Evolutionary conservation across 257 asterid genomes (phyloP), one percentile per base, ranked within the genome.

Genomic region (Voacanga thouarsii): DNA sequence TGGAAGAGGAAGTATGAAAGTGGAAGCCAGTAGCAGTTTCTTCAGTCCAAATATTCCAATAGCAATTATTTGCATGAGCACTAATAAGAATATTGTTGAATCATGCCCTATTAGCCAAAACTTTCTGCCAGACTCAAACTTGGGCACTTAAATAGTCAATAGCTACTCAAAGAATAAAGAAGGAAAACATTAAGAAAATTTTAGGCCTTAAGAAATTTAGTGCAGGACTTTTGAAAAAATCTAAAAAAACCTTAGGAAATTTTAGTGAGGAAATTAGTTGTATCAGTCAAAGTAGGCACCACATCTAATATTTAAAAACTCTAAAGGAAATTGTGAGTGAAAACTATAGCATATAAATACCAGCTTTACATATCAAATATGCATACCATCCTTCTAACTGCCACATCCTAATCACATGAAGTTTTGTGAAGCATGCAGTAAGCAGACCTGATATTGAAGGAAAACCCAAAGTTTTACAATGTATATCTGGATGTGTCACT

Each of bases 31-130:
- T 10, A 97, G 93, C 77, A 92, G 83, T 68, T 89, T 87, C 95
- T 93, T 96, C 85, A 90, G 77, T 81, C 98, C 97, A 75, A 96
- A 96, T 83, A 96, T 89, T 80, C 99, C 99, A 81, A 96, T 79
- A 63, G 99, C 97, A 74, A 93, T 89, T 44, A 96, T 75, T 76
- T 96, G 99, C 99, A 96, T 96, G 82, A 96, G 82, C 77, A 93
- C 75, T 74, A 96, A 86, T 41, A 96, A 89, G 85, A 89, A 90
- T 81, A 93, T 86, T 21, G 96, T 93, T 12, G 97, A 90, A 44
- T 90, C 97, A 63, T 96, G 97, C 75, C 90, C 97, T 56, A 96
- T 87, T 30, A 98, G 97, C 99, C 99, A 96, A 81, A 92, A 92
- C 83, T 88, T 92, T 49, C 99, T 98, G 55, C 90, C 97, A 28